Evolutionary conservation across 495 filamentous ascomycete species (phyloP).

Genomic region (Aspergillus olivimuriae): DNA sequence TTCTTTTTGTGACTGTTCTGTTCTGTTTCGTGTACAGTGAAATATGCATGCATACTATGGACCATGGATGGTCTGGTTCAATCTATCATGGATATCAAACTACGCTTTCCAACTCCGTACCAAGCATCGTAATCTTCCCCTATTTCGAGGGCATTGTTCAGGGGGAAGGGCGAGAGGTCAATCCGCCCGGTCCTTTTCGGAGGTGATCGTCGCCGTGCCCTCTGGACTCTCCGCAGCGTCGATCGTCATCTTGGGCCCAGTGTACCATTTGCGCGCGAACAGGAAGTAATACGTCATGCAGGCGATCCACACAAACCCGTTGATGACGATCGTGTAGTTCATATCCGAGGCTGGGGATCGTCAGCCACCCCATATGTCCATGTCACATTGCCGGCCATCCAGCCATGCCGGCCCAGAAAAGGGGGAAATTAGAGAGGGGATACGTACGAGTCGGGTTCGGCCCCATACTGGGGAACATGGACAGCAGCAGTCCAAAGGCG

Average conservation of each 20-base stretch:
- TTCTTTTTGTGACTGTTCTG: background rate
- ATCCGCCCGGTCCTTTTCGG: too few relatives aligned
- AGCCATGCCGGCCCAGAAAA: background rate
- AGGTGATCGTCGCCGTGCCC: too few relatives aligned
- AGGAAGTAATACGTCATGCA: conserved; percentile 58
- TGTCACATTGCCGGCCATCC: too few relatives aligned
- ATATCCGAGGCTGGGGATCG: conserved; percentile 49
- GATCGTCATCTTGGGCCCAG: conserved; percentile 65
- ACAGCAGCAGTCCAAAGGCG: conserved; percentile 46
- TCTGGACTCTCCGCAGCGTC: too few relatives aligned
- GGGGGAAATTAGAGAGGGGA: conserved; percentile 3
- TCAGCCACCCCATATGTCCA: too few relatives aligned
- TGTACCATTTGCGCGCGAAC: conserved; percentile 65
- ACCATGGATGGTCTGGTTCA: too few relatives aligned
- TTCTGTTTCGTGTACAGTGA: background rate
- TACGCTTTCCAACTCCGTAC: too few relatives aligned
- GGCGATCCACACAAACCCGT: conserved; percentile 56
- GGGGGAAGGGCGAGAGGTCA: too few relatives aligned
- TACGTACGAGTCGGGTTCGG: conserved; percentile 43
- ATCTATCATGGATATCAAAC: too few relatives aligned
- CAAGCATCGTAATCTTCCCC: too few relatives aligned
- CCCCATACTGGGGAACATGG: conserved; percentile 50
- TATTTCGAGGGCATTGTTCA: too few relatives aligned
- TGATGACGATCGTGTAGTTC: conserved; percentile 65
- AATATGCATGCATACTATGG: too few relatives aligned